Evolutionary conservation across 2,329 filamentous ascomycete species (phyloP), one percentile per base, ranked within the genome.

Genomic region (Ophiostoma pallidulum): DNA sequence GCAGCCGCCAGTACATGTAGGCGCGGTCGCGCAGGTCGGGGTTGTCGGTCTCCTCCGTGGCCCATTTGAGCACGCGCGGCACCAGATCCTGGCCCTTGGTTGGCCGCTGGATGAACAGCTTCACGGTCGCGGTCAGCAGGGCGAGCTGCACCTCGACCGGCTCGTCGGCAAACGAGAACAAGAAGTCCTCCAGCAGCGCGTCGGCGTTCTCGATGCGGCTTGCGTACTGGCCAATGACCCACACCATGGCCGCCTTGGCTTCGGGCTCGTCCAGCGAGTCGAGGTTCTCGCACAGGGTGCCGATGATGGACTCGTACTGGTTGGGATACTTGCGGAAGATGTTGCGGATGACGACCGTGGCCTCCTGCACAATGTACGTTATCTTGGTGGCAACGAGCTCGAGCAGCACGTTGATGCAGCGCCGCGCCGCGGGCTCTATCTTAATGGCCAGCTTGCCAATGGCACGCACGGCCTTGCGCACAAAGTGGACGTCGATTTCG

Each of bases 311-410:
- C 66, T 98, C 92, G 66, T 98, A 98, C 63, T 96, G 88, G 63
- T 98, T 96, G 8, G 92, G 92, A 60, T 98, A 98, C 68, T 97
- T 97, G 57, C 92, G 84, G 76, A 98, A 98, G 60, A 98, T 98
- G 65, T 98, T 98, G 56, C 89, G 85, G 61, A 98, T 98, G 22
- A 98, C 92, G 5, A 98, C 92, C 0, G 92, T 98, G 14, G 92
- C 92, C 71, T 98, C 92, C 66, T 98, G 92, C 1, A 98, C 92
- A 56, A 98, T 98, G 62, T 98, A 98, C 0, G 90, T 94, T 47
- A 98, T 84, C 68, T 97, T 97, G n/a, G 92, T 97, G 24, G 90
- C 84, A 40, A 98, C 92, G 35, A 98, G 77, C 53, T 96, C 89
- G 18, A 98, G 75, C 1, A 98, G 74, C 6, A 94, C 83, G 60